These are phyloP conservation scores for Cokeromyces recurvatus DNA, from an alignment of 371 early-diverging fungal species.

Conservation along the genomic window DNA sequence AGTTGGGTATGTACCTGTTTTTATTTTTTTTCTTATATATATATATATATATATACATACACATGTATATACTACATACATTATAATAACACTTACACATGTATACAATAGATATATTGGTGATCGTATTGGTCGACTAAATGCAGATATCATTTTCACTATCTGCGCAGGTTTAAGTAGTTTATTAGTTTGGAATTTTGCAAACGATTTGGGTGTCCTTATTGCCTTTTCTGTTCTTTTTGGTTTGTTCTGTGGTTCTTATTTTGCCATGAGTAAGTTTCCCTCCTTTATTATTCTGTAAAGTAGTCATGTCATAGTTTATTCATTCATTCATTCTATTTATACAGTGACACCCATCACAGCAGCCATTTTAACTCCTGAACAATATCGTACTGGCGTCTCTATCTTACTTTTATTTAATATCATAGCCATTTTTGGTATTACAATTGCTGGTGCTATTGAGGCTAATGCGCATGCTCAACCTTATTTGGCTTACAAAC, in stretches of 20 bases:
- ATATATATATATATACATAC: no score
- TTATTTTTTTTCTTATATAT: no score
- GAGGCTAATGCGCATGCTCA: constrained; percentile 9
- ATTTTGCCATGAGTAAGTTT: constrained; percentile 18
- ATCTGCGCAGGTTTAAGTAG: constrained; percentile 38
- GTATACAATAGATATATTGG: constrained; percentile 19
- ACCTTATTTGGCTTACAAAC: constrained; percentile 27
- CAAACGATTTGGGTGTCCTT: constrained; percentile 31
- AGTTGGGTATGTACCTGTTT: constrained; percentile 9
- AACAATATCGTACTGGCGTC: constrained; percentile 29
- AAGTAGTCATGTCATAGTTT: no score
- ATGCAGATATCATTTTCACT: constrained; percentile 45
- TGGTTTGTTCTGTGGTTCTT: constrained; percentile 55
- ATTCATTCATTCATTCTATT: no score
- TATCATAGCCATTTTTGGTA: constrained; percentile 26
- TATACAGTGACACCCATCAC: constrained; percentile 34
- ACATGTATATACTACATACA: no score
- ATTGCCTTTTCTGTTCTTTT: constrained; percentile 47
- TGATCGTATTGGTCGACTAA: constrained; percentile 54
- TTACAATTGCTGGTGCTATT: constrained; percentile 31
- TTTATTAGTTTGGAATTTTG: constrained; percentile 59
- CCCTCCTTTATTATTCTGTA: no score
- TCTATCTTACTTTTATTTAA: constrained; percentile 26
- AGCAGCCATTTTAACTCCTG: constrained; percentile 21
- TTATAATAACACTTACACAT: no score